Evolutionary conservation across 495 filamentous ascomycete genomes (phyloP), one percentile per base, ranked within the genome.

Genomic region (Xylaria castorea): DNA sequence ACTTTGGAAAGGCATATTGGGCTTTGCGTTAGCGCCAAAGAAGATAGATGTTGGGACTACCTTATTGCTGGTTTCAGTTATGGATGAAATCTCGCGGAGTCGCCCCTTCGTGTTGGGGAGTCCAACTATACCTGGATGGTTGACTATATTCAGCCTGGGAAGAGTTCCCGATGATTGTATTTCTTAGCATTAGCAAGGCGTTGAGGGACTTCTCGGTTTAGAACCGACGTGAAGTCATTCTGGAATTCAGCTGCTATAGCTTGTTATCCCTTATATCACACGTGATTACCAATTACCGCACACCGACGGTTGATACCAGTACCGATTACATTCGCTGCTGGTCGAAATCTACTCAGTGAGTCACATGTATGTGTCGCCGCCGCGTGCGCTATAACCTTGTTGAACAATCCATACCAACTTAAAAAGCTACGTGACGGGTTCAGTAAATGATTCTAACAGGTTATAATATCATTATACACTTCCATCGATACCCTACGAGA

Each of bases 111-210:
- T 65, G 22, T 18, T 48, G 9, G 38, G 25, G n/a, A 14, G n/a
- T 14, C 61, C 12, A 44, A 14, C n/a, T 11, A 14, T 64, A 22
- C 58, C 14, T 38, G 20, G 36, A 38, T 25, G 38, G 40, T 46
- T 25, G 18, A 22, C 8, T 25, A 9, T 20, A 25, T 34, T 9
- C 14, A 22, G 30, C 18, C 18, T 30, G 3, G 34, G n/a, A 42
- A 58, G 40, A 62, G 22, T 44, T 68, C n/a, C 18, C 3, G 18
- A 51, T 11, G 51, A 3, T 25, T 36, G 25, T 42, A 53, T 64
- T 64, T 46, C 34, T 18, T 12, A 18, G 34, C 34, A 55, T 71
- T 22, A 53, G 68, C 68, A 55, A 42, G 68, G 68, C 58, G 57
- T 55, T 62, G 12, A 70, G 16, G 40, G 32, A 62, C n/a, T 40